A percentile compares a stretch with the other conserved stretches of the same genome.
phyloP scores from a whole-genome alignment of 2,329 filamentous ascomycete species.

The Helotiales sp. region DNA sequence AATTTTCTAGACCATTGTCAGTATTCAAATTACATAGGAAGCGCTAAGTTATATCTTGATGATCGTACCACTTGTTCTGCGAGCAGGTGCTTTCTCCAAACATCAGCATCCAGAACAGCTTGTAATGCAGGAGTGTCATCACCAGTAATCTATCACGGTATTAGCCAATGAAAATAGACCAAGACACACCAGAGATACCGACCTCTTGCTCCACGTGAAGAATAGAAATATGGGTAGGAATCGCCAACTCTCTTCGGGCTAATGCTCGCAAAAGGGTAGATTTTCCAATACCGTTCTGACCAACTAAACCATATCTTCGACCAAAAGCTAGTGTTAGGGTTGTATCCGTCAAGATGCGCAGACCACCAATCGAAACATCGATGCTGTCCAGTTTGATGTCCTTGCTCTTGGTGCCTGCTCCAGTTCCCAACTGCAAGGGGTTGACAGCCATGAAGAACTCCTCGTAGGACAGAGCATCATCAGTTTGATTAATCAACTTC shows the following conservation, averaged over 20 bases:
- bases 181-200: constrained; percentile 19
- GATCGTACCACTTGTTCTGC: constrained; percentile 76
- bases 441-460: constrained; percentile 99
- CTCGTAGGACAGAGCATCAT: constrained; percentile 88
- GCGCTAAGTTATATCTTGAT: constrained; percentile 2
- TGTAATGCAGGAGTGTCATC: constrained; percentile 95
- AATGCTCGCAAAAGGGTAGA: constrained; percentile 91
- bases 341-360: constrained; percentile 87
- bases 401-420: constrained; percentile 84
- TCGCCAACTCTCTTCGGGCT: constrained; percentile 87
- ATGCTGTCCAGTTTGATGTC: constrained; percentile 98
- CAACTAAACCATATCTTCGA: constrained; percentile 92
- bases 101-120: constrained; percentile 94
- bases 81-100: constrained; percentile 95
- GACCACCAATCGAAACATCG: constrained; percentile 88
- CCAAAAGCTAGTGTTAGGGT: constrained; percentile 88
- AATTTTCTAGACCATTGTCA: constrained; percentile 59
- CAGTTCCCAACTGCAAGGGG: constrained; percentile 80
- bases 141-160: constrained; percentile 70
- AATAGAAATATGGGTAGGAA: constrained; percentile 97
- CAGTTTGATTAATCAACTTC: constrained; percentile 77
- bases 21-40: background rate
- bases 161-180: background rate
- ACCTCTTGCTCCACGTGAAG: constrained; percentile 98
- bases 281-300: constrained; percentile 99